phyloP scores from a whole-genome alignment of 2,329 filamentous ascomycete genomes.

The Pseudocercospora ulei region DNA sequence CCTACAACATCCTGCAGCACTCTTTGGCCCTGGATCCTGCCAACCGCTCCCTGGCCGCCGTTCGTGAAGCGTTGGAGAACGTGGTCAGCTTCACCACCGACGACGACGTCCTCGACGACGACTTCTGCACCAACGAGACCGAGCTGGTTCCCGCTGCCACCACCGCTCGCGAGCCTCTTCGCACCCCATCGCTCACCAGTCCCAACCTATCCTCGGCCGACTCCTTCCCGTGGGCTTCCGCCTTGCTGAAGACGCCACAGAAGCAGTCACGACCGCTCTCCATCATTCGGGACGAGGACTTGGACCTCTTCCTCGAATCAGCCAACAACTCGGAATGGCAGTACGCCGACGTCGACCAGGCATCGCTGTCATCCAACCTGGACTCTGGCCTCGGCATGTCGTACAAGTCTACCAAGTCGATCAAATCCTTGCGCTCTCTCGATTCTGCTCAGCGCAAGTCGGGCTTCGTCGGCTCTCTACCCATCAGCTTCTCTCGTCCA shows the following conservation, averaged over 20 bases:
- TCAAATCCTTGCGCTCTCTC: slow-evolving; percentile 39
- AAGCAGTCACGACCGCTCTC: slow-evolving; percentile 72
- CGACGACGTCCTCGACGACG: slow-evolving; percentile 83
- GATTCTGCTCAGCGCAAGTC: slow-evolving; percentile 55
- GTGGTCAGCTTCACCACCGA: slow-evolving; percentile 87
- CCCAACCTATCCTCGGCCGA: slow-evolving; percentile 65
- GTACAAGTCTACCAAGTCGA: slow-evolving; percentile 56
- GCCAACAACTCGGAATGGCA: slow-evolving; percentile 56
- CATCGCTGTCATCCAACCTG: slow-evolving; percentile 72
- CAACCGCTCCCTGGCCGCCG: slow-evolving; percentile 71
- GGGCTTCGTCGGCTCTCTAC: slow-evolving; percentile 63
- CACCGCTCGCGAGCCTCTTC: slow-evolving; percentile 86
- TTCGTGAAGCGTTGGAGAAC: slow-evolving; percentile 67
- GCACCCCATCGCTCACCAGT: slow-evolving; percentile 88
- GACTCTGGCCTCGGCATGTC: slow-evolving; percentile 75
- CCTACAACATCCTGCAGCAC: slow-evolving; percentile 83
- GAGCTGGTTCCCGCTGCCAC: slow-evolving; percentile 60
- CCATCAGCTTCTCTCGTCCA: slow-evolving; percentile 48
- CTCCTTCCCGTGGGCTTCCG: slow-evolving; percentile 91
- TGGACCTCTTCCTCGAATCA: slow-evolving; percentile 77
- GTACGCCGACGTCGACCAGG: slow-evolving; percentile 66
- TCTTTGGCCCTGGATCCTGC: slow-evolving; percentile 84
- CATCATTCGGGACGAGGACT: slow-evolving; percentile 68
- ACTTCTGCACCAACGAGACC: slow-evolving; percentile 73
- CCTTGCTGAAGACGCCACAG: slow-evolving; percentile 64